Conservation (phyloP, 352 stramenopile species). For the Globisporangium abappressorium region DNA sequence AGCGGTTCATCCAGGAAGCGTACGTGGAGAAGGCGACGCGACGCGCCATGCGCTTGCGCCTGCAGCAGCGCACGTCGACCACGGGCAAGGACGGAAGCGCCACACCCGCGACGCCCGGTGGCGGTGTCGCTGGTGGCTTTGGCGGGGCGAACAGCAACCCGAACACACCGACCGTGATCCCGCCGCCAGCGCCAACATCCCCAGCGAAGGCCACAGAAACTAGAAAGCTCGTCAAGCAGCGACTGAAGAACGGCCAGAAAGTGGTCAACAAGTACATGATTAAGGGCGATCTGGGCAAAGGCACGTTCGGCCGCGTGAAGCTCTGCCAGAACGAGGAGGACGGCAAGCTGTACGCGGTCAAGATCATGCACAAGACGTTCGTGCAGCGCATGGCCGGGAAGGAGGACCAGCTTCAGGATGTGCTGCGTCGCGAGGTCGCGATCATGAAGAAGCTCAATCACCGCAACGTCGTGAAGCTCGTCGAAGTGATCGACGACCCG, state of each 20-base stretch:
- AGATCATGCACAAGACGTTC: slow-evolving; percentile 90
- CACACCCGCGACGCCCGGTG: slow-evolving; percentile 14
- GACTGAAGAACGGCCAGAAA: slow-evolving; percentile 81
- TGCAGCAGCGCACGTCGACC: slow-evolving; percentile 56
- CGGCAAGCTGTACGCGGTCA: slow-evolving; percentile 80
- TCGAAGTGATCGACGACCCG: slow-evolving; percentile 94
- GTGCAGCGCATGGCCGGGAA: slow-evolving; percentile 86
- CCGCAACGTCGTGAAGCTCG: slow-evolving; percentile 91
- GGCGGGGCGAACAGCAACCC: slow-evolving; percentile 16
- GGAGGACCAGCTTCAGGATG: slow-evolving; percentile 82
- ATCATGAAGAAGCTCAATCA: slow-evolving; percentile 97
- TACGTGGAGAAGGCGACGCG: slow-evolving; percentile 86
- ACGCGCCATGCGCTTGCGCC: slow-evolving; percentile 71
- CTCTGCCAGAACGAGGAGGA: slow-evolving; percentile 80
- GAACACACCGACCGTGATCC: slow-evolving; percentile 27
- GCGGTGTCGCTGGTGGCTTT: slow-evolving; percentile 7
- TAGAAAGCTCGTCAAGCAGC: slow-evolving; percentile 77
- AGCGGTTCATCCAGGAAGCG: slow-evolving; percentile 81
- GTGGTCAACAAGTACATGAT: slow-evolving; percentile 95
- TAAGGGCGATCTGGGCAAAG: slow-evolving; percentile 87
- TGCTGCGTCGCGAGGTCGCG: slow-evolving; percentile 87
- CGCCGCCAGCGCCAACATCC: slow-evolving; percentile 46
- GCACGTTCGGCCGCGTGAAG: slow-evolving; percentile 88
- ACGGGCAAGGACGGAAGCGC: slow-evolving; percentile 12
- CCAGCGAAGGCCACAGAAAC: slow-evolving; percentile 72